A percentile compares a stretch with the other conserved stretches of the same genome.
These are phyloP conservation scores for Quillaja saponaria DNA, from an alignment of 306 rosid genomes.

Conservation along the genomic window DNA sequence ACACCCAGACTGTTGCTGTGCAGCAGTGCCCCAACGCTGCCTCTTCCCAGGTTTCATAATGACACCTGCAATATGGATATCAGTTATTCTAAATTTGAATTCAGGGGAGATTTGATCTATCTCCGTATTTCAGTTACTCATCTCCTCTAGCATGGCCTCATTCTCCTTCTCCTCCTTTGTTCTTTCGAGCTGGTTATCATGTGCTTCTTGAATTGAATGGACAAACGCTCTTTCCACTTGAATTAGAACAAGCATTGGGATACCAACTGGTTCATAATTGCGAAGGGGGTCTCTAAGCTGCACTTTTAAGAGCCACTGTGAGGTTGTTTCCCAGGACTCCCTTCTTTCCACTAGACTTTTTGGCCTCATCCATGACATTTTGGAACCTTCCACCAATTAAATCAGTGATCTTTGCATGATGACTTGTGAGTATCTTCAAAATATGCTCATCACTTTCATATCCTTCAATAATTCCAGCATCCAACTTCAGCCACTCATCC, in stretches of 20 bases:
- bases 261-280: conserved; percentile 66
- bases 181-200: conserved; percentile 4
- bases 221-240: conserved; percentile 52
- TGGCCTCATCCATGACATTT: conserved; percentile 25
- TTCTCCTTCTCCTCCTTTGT: conserved; percentile 17
- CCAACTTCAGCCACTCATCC: conserved; percentile 72
- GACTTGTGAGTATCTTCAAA: conserved; percentile 49
- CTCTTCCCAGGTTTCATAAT: conserved; percentile 32
- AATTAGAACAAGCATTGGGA: conserved; percentile 65
- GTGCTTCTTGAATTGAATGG: conserved; percentile 19
- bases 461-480: conserved; percentile 60
- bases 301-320: conserved; percentile 51
- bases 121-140: conserved; percentile 9
- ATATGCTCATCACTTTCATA: conserved; percentile 38
- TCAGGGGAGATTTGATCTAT: conserved; percentile 13
- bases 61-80: conserved; percentile 63
- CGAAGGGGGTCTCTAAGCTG: conserved; percentile 69
- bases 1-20: conserved; percentile 57
- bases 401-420: conserved; percentile 50
- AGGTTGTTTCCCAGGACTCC: conserved; percentile 60
- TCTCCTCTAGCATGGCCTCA: conserved; percentile 13
- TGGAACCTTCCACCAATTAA: conserved; percentile 39
- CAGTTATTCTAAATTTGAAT: conserved; percentile 39
- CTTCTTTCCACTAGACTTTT: conserved; percentile 24
- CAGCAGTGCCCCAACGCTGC: conserved; percentile 57